These are phyloP conservation scores for Colletotrichum sp. DNA, from an alignment of 2,329 filamentous ascomycete species.

Conservation along the genomic window DNA sequence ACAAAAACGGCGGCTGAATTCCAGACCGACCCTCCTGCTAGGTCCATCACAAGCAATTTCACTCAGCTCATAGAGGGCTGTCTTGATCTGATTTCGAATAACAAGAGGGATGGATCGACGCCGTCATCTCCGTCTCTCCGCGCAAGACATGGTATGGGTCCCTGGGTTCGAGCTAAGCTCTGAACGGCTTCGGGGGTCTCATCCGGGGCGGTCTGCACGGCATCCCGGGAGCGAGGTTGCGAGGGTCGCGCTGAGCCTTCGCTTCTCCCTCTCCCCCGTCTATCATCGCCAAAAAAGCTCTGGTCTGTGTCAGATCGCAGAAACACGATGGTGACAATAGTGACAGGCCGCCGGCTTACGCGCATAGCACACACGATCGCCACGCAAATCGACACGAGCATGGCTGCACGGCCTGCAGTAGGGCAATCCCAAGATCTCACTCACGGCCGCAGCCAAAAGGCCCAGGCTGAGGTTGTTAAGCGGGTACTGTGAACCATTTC, in stretches of 20 bases:
- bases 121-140: not conserved
- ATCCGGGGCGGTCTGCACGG: not conserved
- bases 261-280: not conserved
- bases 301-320: not conserved
- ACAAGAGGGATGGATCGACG: not conserved
- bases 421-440: not conserved
- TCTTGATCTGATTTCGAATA: not conserved
- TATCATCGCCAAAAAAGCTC: not conserved
- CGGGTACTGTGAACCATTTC: not conserved
- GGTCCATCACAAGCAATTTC: not conserved
- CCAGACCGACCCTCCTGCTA: not conserved
- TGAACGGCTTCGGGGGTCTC: not conserved
- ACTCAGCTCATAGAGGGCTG: not conserved
- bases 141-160: slow-evolving; percentile 1
- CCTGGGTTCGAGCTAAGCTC: not conserved
- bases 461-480: not conserved
- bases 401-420: not conserved
- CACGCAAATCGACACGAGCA: not conserved
- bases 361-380: not conserved
- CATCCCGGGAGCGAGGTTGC: not conserved
- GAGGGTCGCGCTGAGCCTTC: not conserved
- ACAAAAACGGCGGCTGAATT: not conserved
- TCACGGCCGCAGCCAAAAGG: not conserved
- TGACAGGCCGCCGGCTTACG: not conserved
- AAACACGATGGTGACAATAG: not conserved